phyloP scores from a whole-genome alignment of 164 flowering plant genomes.

The Litsea cubeba region DNA sequence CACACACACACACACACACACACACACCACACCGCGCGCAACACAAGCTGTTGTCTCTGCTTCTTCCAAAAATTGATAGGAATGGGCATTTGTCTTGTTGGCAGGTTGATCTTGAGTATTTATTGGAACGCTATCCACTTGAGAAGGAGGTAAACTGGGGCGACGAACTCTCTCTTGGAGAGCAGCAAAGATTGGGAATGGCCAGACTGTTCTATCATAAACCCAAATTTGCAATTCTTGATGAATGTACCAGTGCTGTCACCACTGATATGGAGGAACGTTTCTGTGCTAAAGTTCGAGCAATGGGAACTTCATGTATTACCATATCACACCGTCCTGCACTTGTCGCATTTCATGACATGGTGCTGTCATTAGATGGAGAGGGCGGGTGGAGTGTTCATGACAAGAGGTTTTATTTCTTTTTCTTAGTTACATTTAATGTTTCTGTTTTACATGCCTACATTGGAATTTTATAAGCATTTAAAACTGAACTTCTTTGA shows the following conservation, averaged over 20 bases:
- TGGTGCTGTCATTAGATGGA: slow-evolving; percentile 94
- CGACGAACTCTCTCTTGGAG: slow-evolving; percentile 95
- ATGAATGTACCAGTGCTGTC: slow-evolving; percentile 99
- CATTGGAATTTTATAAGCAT: background rate
- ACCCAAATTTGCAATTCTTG: slow-evolving; percentile 98
- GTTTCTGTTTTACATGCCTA: background rate
- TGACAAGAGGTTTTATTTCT: slow-evolving; percentile 46
- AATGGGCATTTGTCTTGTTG: slow-evolving; percentile 6
- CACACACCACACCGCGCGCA: too few relatives aligned
- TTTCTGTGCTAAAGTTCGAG: slow-evolving; percentile 92
- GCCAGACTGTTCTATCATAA: slow-evolving; percentile 98
- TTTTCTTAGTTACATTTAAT: background rate
- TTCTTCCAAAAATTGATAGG: background rate
- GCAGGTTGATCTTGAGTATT: slow-evolving; percentile 95
- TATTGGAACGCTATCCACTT: slow-evolving; percentile 87
- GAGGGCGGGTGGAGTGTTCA: slow-evolving; percentile 95
- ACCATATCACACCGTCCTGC: slow-evolving; percentile 99
- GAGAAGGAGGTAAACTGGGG: slow-evolving; percentile 98
- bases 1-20: too few relatives aligned
- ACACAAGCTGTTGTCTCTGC: background rate
- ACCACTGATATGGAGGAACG: slow-evolving; percentile 99
- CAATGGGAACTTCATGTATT: slow-evolving; percentile 99
- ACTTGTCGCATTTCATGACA: slow-evolving; percentile 97
- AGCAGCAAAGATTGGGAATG: slow-evolving; percentile 98
- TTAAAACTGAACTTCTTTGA: background rate